Evolutionary conservation across 2,329 filamentous ascomycete species (phyloP).

Genomic region (Clarireedia paspali): DNA sequence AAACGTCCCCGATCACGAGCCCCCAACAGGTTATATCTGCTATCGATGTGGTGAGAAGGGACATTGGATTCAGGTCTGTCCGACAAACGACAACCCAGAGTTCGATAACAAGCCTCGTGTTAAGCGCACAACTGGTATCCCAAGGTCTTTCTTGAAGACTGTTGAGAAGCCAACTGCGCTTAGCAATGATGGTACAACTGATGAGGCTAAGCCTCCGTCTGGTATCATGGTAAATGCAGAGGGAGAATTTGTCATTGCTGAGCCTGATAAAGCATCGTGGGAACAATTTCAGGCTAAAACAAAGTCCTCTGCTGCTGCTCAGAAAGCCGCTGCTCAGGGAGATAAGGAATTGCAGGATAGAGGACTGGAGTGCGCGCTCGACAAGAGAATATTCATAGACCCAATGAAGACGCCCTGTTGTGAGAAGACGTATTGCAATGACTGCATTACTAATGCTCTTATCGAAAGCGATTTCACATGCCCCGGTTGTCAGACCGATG

Average conservation of each 20-base stretch:
- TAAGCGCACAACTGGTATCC: constrained; percentile 95
- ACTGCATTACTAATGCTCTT: constrained; percentile 98
- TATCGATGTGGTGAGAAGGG: constrained; percentile 95
- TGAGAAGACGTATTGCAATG: constrained; percentile 96
- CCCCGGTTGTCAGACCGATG: constrained; percentile 83
- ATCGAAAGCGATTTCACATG: constrained; percentile 98
- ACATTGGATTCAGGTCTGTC: constrained; percentile 98
- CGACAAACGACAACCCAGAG: constrained; percentile 95
- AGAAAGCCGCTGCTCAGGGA: constrained; percentile 67
- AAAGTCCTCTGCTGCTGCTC: constrained; percentile 74
- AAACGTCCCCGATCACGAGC: constrained; percentile 85
- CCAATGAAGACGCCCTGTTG: constrained; percentile 99
- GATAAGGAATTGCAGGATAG: constrained; percentile 83
- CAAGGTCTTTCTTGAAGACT: constrained; percentile 88
- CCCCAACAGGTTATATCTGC: constrained; percentile 90
- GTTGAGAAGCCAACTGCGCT: constrained; percentile 83
- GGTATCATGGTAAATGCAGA: constrained; percentile 97
- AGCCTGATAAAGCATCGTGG: constrained; percentile 93
- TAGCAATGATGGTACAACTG: constrained; percentile 65
- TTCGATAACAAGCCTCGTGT: constrained; percentile 90
- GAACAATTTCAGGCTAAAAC: constrained; percentile 94
- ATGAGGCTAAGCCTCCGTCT: constrained; percentile 73
- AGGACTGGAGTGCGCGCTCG: constrained; percentile 87
- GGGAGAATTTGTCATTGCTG: constrained; percentile 93
- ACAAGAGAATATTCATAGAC: constrained; percentile 97